These are phyloP conservation scores for Dendrocalamus latiflorus DNA, from an alignment of 202 grass and related monocot genomes.

Conservation along the genomic window DNA sequence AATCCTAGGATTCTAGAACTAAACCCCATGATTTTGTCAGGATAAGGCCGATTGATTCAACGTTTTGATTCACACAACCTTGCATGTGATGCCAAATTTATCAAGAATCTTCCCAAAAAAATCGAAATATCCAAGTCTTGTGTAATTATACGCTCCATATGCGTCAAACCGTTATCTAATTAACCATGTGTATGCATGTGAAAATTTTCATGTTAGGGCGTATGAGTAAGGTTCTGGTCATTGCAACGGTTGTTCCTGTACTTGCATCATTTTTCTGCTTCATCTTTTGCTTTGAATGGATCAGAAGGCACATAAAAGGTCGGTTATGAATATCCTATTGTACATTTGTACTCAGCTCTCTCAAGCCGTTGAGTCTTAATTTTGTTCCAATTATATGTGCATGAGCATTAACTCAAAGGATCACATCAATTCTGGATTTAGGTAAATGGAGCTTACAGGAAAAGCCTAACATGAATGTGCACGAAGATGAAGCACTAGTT, in stretches of 20 bases:
- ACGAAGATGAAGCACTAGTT: too few species aligned
- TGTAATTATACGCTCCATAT: neutral
- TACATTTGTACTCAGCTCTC: neutral
- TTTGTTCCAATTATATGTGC: neutral
- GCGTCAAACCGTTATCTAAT: neutral
- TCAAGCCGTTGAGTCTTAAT: neutral
- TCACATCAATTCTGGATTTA: neutral
- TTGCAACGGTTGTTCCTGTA: neutral
- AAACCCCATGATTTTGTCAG: neutral
- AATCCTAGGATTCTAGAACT: neutral
- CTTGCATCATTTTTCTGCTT: neutral
- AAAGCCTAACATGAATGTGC: too few species aligned
- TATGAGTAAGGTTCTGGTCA: neutral
- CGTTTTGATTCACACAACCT: too few species aligned
- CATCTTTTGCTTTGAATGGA: neutral
- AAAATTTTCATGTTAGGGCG: neutral
- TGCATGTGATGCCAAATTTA: too few species aligned
- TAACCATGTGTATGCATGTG: neutral
- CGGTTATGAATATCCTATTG: neutral
- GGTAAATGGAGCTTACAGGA: too few species aligned
- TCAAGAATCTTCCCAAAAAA: too few species aligned
- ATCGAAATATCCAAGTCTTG: too few species aligned
- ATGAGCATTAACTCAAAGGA: neutral
- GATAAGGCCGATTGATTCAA: neutral
- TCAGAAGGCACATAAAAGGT: neutral